Base-by-base conservation (phyloP, 108 stramenopile genomes). In the Schizochytrium sp. region DNA sequence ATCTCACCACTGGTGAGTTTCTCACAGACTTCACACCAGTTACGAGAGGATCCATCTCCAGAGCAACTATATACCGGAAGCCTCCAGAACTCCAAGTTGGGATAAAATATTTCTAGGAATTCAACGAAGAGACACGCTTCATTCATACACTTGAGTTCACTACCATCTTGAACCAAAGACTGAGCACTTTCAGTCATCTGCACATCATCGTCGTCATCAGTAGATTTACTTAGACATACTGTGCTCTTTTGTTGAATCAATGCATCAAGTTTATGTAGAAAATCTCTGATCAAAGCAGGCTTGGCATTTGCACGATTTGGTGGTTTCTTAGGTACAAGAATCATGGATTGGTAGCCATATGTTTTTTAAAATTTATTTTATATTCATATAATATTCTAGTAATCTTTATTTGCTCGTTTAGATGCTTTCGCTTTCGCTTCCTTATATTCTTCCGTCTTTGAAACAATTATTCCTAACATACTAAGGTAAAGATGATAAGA, bases 1-100 rank as follows among this genome's bases (percentile, higher is more conserved):
- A 64, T 28, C 4, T 7, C 19, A 42, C 61, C 61, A 28, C 41
- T 0, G 61, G 7, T 19, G 4, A 64, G 4, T 4, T 42, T 28
- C 61, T 64, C 61, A 42, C 61, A 64, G 41, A 64, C 61, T 4
- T 64, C 61, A 42, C 61, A 64, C 61, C 61, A 64, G 61, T 42
- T 42, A 4, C 61, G 61, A 28, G 7, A 28, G 61, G 28, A 28
- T 28, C 28, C 28, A 28, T 28, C 28, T 28, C 28, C 28, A 28
- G 0, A 28, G 0, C 28, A 28, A 28, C 61, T 64, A 42, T 17
- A 28, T 28, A 42, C 13, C 61, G 61, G 61, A 28, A 17, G 4
- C 13, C 61, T 28, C 61, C 61, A 64, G 61, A 64, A 64, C 61
- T 64, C 61, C 7, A 64, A 42, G 61, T 64, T 28, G 5, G 61